These are phyloP conservation scores for Ceratocystis harringtonii DNA, from an alignment of 2,329 filamentous ascomycete species.

Conservation along the genomic window DNA sequence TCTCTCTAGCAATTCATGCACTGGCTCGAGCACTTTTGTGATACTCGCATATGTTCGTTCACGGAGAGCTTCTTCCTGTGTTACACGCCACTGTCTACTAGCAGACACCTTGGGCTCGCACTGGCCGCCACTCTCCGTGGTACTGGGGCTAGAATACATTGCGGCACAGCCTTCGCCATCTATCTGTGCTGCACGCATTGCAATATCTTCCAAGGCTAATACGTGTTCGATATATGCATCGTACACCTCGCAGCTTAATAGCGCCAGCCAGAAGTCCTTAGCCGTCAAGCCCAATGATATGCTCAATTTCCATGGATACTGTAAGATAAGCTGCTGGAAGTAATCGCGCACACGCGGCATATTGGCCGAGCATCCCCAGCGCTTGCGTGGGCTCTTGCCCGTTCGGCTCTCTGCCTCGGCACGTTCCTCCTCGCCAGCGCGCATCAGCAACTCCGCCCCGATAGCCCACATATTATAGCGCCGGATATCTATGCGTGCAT, in stretches of 20 bases:
- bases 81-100: not conserved
- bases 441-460: constrained; percentile 70
- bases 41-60: constrained; percentile 42
- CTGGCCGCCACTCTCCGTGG: too few species aligned
- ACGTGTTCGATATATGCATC: constrained; percentile 48
- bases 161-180: not conserved
- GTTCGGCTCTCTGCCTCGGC: not conserved
- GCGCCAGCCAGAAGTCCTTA: constrained; percentile 64
- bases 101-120: not conserved
- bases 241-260: constrained; percentile 71
- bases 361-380: constrained; percentile 34
- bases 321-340: constrained; percentile 63
- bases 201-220: constrained; percentile 22
- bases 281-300: constrained; percentile 35
- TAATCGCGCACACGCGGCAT: constrained; percentile 39
- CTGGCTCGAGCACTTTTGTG: constrained; percentile 46
- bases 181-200: constrained; percentile 7
- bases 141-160: too few species aligned
- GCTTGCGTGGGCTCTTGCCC: not conserved
- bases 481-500: constrained; percentile 44
- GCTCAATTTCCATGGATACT: constrained; percentile 53
- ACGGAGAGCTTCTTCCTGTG: not conserved
- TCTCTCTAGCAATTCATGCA: constrained; percentile 56
- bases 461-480: constrained; percentile 62
- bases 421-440: constrained; percentile 22